Evolutionary conservation across 176 grass and related monocot species (phyloP), one percentile per base, ranked within the genome.

Genomic region (Tillandsia fasciculata): DNA sequence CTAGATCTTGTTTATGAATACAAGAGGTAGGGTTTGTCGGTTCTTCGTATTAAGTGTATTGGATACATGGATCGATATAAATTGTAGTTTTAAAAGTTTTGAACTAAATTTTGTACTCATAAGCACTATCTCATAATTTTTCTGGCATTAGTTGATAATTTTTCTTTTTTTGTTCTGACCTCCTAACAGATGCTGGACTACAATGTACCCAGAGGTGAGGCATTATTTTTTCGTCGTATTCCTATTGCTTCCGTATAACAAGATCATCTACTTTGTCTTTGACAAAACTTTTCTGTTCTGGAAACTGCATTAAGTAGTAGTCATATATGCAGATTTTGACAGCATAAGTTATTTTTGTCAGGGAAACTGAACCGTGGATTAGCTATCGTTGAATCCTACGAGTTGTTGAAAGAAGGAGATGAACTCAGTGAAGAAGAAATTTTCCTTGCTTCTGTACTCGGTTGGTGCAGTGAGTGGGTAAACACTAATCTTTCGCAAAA

Each of bases 391-490:
- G 94, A 99, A 82, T 88, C 87, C 70, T 99, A 88, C 72, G 93
- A 88, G 77, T 76, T 93, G 67, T 69, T 99, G 70, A 99, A 90
- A 74, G 73, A 80, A 49, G 75, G 77, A 33, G 58, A 74, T 66
- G 79, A 87, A 76, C 78, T 90, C 29, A 93, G 64, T 74, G 74
- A 87, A 72, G 84, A 82, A 11, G 94, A 93, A 52, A 63, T 52
- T 42, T 99, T 87, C 82, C 94, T 87, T 73, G 69, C 87, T 17
- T 93, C 87, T 82, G 84, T 80, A 74, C 84, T 99, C 81, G 94
- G 94, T 65, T 99, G 94, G 94, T 99, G 94, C 78, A 93, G 88
- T 82, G 94, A 99, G 84, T 99, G 94, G 94, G 94, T 99, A 90
- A 71, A 65, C 12, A 53, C 61, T 77, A 49, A 47, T 72, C 13